Evolutionary conservation across 805 yeast species (phyloP).

Genomic region (Cyberlindnera bimundalis): DNA sequence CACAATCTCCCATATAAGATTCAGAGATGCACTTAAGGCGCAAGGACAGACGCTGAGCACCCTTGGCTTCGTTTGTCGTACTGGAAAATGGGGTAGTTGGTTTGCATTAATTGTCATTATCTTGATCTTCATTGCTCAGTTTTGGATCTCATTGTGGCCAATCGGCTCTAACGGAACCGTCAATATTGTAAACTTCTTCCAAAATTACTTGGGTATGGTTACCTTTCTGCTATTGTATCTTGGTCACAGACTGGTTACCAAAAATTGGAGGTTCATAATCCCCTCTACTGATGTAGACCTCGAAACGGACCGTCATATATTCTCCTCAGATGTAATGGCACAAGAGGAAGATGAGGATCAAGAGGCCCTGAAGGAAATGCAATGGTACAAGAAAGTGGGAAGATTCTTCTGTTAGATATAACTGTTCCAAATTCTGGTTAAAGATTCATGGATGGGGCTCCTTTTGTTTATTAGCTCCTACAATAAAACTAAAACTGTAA

Average conservation of each 20-base stretch:
- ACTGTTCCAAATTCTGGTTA: too few species aligned
- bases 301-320: constrained; percentile 49
- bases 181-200: constrained; percentile 42
- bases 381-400: constrained; percentile 3
- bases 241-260: constrained; percentile 42
- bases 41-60: constrained; percentile 48
- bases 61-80: constrained; percentile 48
- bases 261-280: constrained; percentile 32
- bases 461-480: too few species aligned
- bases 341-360: constrained; percentile 37
- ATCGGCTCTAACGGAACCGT: constrained; percentile 38
- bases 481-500: too few species aligned
- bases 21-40: constrained; percentile 52
- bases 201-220: constrained; percentile 47
- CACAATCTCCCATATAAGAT: constrained; percentile 51
- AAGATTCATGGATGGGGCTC: too few species aligned
- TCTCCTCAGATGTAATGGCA: constrained; percentile 34
- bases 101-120: constrained; percentile 45
- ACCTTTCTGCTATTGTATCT: constrained; percentile 43
- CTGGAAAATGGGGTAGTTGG: constrained; percentile 50
- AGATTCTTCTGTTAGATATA: constrained; percentile 4
- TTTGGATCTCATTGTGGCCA: constrained; percentile 64
- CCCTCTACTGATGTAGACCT: constrained; percentile 50
- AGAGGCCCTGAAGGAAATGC: constrained; percentile 16
- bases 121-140: constrained; percentile 52